Conservation (phyloP, 169 alveolate species). For the Amoebophrya sp. region DNA sequence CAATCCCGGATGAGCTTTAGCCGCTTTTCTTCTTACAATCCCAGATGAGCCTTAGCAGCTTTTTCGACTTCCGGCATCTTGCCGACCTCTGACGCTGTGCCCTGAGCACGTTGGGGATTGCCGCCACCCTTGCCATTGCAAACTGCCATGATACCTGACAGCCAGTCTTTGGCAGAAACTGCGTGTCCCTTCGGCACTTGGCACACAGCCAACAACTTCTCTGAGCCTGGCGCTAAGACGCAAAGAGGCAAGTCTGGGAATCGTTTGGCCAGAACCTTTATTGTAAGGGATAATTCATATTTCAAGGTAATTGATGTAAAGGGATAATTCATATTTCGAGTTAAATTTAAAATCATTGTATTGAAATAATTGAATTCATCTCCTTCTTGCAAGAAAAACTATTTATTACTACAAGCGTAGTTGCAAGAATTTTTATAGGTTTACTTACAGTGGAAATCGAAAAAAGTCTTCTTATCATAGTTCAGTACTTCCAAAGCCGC, state of each 20-base stretch:
- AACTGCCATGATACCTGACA: background rate
- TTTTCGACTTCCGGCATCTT: background rate
- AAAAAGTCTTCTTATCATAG: too few relatives aligned
- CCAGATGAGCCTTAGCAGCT: background rate
- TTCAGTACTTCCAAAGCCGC: background rate
- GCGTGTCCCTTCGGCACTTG: constrained; percentile 16
- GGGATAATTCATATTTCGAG: too few relatives aligned
- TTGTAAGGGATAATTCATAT: too few relatives aligned
- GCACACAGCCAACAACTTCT: background rate
- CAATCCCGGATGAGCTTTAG: too few relatives aligned
- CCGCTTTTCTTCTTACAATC: background rate
- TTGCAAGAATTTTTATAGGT: background rate
- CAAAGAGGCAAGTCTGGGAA: background rate
- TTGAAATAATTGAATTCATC: too few relatives aligned
- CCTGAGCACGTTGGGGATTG: background rate
- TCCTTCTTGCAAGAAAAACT: too few relatives aligned
- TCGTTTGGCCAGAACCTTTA: background rate
- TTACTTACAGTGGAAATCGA: background rate
- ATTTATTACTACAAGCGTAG: too few relatives aligned
- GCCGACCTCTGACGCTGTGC: background rate
- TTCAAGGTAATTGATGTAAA: too few relatives aligned
- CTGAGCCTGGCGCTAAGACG: background rate
- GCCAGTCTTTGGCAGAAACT: background rate
- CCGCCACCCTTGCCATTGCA: background rate
- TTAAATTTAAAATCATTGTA: too few relatives aligned